Conservation (phyloP, 2,329 filamentous ascomycete genomes). For the Apiospora arundinis region DNA sequence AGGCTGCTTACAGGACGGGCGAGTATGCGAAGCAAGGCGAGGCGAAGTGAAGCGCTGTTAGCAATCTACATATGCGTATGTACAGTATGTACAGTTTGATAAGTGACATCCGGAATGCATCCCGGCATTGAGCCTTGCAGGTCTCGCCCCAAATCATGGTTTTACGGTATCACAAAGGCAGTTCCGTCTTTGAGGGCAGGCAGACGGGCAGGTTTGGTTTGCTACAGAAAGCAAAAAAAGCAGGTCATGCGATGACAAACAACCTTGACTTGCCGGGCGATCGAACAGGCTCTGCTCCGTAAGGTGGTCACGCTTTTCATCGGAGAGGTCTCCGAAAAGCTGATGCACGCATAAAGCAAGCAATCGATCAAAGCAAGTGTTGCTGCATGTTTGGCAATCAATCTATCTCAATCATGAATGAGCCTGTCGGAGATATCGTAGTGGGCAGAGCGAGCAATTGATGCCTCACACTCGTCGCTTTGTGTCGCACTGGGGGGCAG, state of each 20-base stretch:
- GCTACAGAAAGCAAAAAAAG: neutral
- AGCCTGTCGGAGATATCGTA: neutral
- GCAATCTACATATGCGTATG: neutral
- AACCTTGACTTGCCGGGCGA: neutral
- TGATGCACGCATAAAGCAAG: slow-evolving; percentile 7
- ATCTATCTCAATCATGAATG: neutral
- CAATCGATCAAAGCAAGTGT: neutral
- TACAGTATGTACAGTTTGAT: neutral
- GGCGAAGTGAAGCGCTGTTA: neutral
- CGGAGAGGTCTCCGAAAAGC: neutral
- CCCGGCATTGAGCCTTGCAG: neutral
- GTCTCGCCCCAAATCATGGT: neutral
- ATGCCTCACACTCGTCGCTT: slow-evolving; percentile 8
- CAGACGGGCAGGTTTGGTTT: neutral
- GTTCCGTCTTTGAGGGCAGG: neutral
- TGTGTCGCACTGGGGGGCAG: neutral
- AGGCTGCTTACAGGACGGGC: neutral
- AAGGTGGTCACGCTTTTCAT: neutral
- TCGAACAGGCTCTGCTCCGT: neutral
- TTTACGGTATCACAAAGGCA: neutral
- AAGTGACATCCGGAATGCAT: neutral
- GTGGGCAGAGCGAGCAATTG: neutral
- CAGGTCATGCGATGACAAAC: neutral
- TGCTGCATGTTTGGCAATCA: slow-evolving; percentile 3
- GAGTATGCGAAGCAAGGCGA: neutral